A percentile compares a stretch with the other conserved stretches of the same genome.
Evolutionary conservation across 208 protist species (phyloP).

Genomic region (Lotmaria passim): DNA sequence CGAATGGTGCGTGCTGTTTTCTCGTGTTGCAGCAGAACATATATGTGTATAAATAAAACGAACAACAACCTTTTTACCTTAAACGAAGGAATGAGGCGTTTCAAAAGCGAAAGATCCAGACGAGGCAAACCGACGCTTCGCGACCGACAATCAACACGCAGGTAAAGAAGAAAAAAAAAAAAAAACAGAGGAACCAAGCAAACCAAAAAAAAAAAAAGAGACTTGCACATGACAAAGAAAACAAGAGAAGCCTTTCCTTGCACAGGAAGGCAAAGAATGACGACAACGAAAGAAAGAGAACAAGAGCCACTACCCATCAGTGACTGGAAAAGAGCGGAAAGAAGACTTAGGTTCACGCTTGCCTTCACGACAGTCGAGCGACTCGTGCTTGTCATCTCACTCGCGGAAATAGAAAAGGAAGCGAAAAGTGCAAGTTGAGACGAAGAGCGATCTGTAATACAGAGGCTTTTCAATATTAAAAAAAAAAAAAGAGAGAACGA

Average conservation of each 20-base stretch:
- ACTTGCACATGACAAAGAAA: constrained; percentile 4
- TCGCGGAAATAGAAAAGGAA: not conserved
- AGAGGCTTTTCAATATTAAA: too few relatives aligned
- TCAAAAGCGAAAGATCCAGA: not conserved
- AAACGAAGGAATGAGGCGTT: too few relatives aligned
- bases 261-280: not conserved
- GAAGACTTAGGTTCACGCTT: too few relatives aligned
- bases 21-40: too few relatives aligned
- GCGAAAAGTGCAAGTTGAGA: not conserved
- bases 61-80: too few relatives aligned
- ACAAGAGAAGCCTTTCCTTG: constrained; percentile 2
- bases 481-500: not conserved
- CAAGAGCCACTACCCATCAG: too few relatives aligned
- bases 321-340: not conserved
- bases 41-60: too few relatives aligned
- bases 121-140: not conserved
- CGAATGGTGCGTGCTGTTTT: too few relatives aligned
- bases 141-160: not conserved
- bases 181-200: not conserved
- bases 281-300: constrained; percentile 2
- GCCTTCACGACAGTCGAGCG: not conserved
- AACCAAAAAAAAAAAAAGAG: constrained; percentile 3
- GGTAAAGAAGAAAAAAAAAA: constrained; percentile 17
- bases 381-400: not conserved
- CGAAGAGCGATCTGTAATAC: not conserved